A percentile compares a stretch with the other conserved stretches of the same genome.
Evolutionary conservation across 106 monocot species (phyloP).

Genomic region (Acorus calamus): DNA sequence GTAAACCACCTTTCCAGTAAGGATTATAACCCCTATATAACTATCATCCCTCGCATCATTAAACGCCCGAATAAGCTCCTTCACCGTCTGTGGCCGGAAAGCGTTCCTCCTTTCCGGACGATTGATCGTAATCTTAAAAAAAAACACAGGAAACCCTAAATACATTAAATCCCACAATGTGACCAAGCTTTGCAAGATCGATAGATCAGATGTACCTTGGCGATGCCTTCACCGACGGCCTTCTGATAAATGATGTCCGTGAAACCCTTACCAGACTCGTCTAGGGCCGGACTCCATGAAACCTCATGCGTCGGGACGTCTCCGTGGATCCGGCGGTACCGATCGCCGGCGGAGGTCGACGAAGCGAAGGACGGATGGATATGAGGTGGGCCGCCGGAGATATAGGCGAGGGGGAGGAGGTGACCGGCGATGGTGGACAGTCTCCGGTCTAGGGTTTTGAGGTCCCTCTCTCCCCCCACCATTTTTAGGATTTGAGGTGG

Average conservation of each 20-base stretch:
- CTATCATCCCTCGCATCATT: constrained; percentile 91
- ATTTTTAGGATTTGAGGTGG: neutral
- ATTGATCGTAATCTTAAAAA: constrained; percentile 71
- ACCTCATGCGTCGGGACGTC: constrained; percentile 40
- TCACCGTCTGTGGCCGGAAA: constrained; percentile 75
- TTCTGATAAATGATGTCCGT: constrained; percentile 87
- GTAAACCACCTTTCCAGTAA: constrained; percentile 66
- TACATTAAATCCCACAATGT: too few relatives aligned
- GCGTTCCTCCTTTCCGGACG: constrained; percentile 87
- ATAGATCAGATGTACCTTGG: constrained; percentile 40
- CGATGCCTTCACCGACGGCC: constrained; percentile 75
- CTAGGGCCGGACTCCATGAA: constrained; percentile 32
- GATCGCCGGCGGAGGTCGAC: constrained; percentile 9
- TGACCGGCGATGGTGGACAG: constrained; percentile 38
- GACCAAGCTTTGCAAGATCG: neutral
- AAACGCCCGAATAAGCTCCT: constrained; percentile 80
- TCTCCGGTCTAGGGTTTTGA: constrained; percentile 30
- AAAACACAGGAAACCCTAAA: too few relatives aligned
- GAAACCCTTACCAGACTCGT: constrained; percentile 48
- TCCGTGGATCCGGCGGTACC: constrained; percentile 70
- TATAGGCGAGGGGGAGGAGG: constrained; percentile 10
- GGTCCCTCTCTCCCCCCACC: constrained; percentile 3
- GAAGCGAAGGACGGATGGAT: constrained; percentile 12
- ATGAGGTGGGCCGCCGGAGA: neutral
- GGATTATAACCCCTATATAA: constrained; percentile 64